Base-by-base conservation (phyloP, 257 asterid species). In the Prunella vulgaris region DNA sequence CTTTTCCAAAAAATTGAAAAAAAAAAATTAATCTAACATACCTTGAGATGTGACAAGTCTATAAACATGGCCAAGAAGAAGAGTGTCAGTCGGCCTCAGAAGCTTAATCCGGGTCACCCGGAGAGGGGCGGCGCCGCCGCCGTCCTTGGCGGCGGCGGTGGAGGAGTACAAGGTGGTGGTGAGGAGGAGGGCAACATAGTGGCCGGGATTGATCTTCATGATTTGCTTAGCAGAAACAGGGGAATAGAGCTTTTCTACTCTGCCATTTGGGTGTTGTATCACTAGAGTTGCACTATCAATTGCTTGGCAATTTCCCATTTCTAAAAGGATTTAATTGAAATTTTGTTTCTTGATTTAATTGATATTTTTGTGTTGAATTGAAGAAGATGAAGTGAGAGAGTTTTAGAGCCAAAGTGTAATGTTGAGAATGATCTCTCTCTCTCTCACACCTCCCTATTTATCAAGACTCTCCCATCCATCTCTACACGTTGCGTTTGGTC, bases 271-370 rank as follows among this genome's bases (percentile, higher is more conserved):
- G 35, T 90, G 90, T 68, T 93, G 98, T 4, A 93, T 57, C 3
- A 78, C 66, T 9, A 88, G 65, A 60, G 84, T 76, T 61, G 96
- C 98, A 75, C 83, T 88, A 69, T 93, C 98, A 49, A 93, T 84
- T 59, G 98, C 97, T 76, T 93, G 98, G 74, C 97, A 93, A 63
- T 93, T 93, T 5, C 98, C 98, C 98, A 92, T 92, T 66, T 77
- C 57, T 57, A 53, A 10, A 28, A 35, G 3, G 0, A 13, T 57
- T n/a, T 28, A 5, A 33, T 28, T 25, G 5, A n/a, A n/a, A n/a
- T 3, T 38, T 8, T 30, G 1, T 4, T 13, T 14, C 3, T 1
- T 30, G 9, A 3, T 52, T 60, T 37, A 10, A 14, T 30, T 58
- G 22, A 51, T 66, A 49, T 18, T 49, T 48, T 10, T 40, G 49